phyloP scores from a whole-genome alignment of 305 asterid genomes.

The Solanum hybrid region DNA sequence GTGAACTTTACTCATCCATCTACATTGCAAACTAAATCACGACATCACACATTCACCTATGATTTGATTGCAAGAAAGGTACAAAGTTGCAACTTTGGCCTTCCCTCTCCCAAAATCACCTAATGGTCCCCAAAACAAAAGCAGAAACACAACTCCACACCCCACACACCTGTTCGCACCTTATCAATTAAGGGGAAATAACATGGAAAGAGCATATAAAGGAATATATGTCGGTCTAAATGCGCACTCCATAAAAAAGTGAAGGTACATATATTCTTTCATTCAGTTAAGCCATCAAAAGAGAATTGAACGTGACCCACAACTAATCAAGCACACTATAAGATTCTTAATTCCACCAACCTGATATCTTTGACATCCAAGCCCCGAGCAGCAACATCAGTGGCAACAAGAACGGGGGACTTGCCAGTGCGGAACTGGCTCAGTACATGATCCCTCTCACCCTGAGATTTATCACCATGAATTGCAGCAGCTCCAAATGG shows the following conservation, averaged over 20 bases:
- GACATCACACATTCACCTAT: neutral
- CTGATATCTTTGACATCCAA: slow-evolving; percentile 94
- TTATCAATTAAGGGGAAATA: neutral
- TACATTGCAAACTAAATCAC: neutral
- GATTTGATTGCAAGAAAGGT: neutral
- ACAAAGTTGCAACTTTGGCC: neutral
- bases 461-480: slow-evolving; percentile 96
- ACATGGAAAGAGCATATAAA: neutral
- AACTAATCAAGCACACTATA: neutral
- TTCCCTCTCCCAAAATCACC: neutral
- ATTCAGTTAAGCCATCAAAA: neutral
- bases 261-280: neutral
- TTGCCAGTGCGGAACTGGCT: slow-evolving; percentile 82
- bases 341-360: slow-evolving; percentile 18
- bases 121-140: neutral
- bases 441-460: slow-evolving; percentile 88
- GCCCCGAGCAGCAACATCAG: slow-evolving; percentile 99
- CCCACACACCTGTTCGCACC: neutral
- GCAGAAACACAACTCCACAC: neutral
- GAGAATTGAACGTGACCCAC: neutral
- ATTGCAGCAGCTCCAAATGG: slow-evolving; percentile 93
- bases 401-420: slow-evolving; percentile 91
- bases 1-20: neutral
- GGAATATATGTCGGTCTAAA: neutral
- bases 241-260: neutral